These are phyloP conservation scores for Chytriomyces sp. DNA, from an alignment of 192 early-diverging fungal species.

Conservation along the genomic window DNA sequence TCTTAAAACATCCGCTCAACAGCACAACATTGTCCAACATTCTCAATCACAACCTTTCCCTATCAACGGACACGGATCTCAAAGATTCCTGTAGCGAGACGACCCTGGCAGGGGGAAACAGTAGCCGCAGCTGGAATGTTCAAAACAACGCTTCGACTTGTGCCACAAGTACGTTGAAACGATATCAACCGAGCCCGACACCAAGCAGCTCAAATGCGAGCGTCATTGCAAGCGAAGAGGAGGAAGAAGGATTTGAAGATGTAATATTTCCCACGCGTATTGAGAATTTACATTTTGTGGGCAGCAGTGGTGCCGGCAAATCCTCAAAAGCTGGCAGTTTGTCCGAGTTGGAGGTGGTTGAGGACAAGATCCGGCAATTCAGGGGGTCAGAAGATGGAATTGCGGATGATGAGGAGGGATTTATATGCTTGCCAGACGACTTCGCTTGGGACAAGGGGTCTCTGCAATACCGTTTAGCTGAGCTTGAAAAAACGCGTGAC, in stretches of 20 bases:
- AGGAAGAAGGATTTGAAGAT: slow-evolving; percentile 49
- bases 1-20: slow-evolving; percentile 1
- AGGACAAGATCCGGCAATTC: not conserved
- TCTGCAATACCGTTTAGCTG: not conserved
- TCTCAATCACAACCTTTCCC: not conserved
- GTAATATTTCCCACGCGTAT: slow-evolving; percentile 37
- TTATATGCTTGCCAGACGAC: slow-evolving; percentile 19
- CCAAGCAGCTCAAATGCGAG: slow-evolving; percentile 44
- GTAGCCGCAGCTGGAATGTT: not conserved
- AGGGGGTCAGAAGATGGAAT: not conserved
- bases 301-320: not conserved
- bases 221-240: slow-evolving; percentile 47
- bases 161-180: slow-evolving; percentile 5
- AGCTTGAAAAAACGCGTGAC: not conserved
- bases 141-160: not conserved
- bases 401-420: not conserved
- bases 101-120: too few relatives aligned
- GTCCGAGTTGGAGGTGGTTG: not conserved
- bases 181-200: slow-evolving; percentile 35
- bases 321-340: slow-evolving; percentile 7
- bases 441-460: slow-evolving; percentile 3
- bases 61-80: not conserved
- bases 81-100: slow-evolving; percentile 20
- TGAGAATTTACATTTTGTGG: slow-evolving; percentile 1
- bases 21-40: not conserved